Evolutionary conservation across 805 yeast genomes (phyloP), one percentile per base, ranked within the genome.

Genomic region (Yarrowia sp.): DNA sequence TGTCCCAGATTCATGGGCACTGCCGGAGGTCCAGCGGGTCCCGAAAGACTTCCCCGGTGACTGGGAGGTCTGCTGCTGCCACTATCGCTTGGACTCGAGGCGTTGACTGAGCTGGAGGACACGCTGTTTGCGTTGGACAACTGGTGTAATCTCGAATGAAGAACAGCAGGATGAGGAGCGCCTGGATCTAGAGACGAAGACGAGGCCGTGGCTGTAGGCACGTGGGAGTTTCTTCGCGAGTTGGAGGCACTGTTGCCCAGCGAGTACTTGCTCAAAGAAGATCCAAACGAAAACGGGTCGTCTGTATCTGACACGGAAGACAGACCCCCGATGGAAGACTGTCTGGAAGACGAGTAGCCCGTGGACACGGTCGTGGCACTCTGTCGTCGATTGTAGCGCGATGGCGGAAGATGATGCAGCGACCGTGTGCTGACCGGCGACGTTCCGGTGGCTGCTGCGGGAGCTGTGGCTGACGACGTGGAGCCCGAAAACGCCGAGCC

Each of bases 271-370:
- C 71, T 68, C 43, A 73, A 68, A 14, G 73, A 70, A 47, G 71
- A 33, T 43, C 73, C 24, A 50, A 69, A 46, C 56, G 64, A 42
- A 19, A 73, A 69, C 10, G 75, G 74, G 58, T 73, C 76, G 40
- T 73, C 75, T 15, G 67, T 73, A 55, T 73, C 75, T 3, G 73
- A 70, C 10, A 73, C 74, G 1, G 73, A 70, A 1, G 75, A 73
- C 9, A 71, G 58, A 8, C 74, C 74, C 24, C 74, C 69, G 15
- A 73, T 71, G 4, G 75, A 73, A 34, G 69, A 65, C 39, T 74
- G 70, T 0, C 75, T 69, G 14, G 69, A 60, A 13, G 73, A 69
- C 39, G 70, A 56, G 47, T 68, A 67, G 15, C 72, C 69, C 7
- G 70, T 68, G 24, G 71, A 40, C 42, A 64, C 46, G 8, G 70